These are phyloP conservation scores for Fusarium sp. DNA, from an alignment of 2,329 filamentous ascomycete species.

Conservation along the genomic window DNA sequence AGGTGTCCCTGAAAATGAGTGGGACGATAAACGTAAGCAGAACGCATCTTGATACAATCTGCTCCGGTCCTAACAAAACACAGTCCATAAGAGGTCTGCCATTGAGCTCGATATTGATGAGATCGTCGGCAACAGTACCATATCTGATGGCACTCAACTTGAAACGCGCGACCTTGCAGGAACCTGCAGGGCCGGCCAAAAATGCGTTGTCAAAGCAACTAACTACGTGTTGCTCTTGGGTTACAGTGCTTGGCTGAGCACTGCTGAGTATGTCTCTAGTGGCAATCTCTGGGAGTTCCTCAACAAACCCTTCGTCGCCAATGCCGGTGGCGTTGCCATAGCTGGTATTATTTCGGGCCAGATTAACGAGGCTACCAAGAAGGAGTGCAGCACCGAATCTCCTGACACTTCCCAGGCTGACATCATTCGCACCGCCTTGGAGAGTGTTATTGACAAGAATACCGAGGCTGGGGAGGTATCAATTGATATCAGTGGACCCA, in stretches of 20 bases:
- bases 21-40: not conserved
- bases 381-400: not conserved
- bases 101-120: not conserved
- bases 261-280: not conserved
- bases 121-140: not conserved
- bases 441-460: not conserved
- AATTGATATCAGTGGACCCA: not conserved
- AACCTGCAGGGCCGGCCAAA: not conserved
- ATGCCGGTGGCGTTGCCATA: not conserved
- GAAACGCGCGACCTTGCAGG: not conserved
- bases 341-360: not conserved
- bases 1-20: not conserved
- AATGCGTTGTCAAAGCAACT: not conserved
- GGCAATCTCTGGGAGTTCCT: not conserved
- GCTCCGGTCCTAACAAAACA: not conserved
- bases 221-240: not conserved
- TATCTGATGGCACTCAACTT: not conserved
- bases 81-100: not conserved
- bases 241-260: not conserved
- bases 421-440: not conserved
- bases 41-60: accelerated
- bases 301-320: not conserved
- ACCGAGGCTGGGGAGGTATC: not conserved
- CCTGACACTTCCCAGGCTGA: not conserved
- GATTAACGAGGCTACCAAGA: not conserved